Evolutionary conservation across 768 basidiomycete genomes (phyloP).

Genomic region (Leccinellum albellum): DNA sequence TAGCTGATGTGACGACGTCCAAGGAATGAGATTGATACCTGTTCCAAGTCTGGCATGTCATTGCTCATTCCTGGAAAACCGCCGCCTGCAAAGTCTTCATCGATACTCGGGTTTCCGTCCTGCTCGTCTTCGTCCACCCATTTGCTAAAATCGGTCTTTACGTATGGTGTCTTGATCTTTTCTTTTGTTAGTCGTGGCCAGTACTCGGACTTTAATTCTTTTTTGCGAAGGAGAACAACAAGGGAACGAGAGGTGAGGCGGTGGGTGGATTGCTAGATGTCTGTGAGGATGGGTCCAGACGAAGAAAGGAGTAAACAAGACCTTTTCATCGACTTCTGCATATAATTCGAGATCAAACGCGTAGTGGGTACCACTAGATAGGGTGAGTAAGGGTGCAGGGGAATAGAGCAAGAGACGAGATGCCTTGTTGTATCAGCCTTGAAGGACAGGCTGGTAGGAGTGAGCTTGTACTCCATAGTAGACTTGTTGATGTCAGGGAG

Average conservation of each 20-base stretch:
- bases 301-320: conserved; percentile 24
- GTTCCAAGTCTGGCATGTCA: conserved; percentile 57
- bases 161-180: conserved; percentile 70
- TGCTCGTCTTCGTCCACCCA: conserved; percentile 99
- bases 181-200: conserved; percentile 94
- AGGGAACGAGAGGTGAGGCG: conserved; percentile 68
- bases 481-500: conserved; percentile 64
- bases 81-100: conserved; percentile 37
- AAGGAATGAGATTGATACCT: conserved; percentile 38
- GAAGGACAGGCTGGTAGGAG: conserved; percentile 56
- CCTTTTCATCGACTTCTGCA: conserved; percentile 74
- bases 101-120: conserved; percentile 49
- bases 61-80: conserved; percentile 39
- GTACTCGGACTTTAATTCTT: conserved; percentile 68
- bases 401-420: conserved; percentile 23
- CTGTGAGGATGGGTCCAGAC: conserved; percentile 1
- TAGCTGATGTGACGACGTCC: background rate
- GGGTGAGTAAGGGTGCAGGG: conserved; percentile 3
- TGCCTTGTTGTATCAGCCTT: conserved; percentile 65
- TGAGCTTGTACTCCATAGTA: conserved; percentile 59
- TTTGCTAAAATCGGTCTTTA: conserved; percentile 94
- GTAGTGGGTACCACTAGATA: conserved; percentile 48
- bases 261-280: conserved; percentile 33
- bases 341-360: conserved; percentile 75
- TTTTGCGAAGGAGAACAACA: conserved; percentile 72